phyloP scores from a whole-genome alignment of 768 basidiomycete species.

The Leccinum ochraceum region DNA sequence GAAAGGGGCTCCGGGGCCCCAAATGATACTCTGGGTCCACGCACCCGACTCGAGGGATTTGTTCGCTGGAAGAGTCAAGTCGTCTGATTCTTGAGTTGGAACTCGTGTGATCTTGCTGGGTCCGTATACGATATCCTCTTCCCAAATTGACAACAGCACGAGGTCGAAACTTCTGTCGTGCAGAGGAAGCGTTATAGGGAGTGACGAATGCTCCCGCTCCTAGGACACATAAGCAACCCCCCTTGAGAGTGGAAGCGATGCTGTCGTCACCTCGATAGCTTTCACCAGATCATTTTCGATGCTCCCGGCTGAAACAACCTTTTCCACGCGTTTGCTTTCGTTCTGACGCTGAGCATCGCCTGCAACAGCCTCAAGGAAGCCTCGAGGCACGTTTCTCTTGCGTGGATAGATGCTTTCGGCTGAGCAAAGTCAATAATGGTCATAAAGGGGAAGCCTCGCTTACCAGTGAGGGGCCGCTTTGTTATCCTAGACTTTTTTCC shows the following conservation, averaged over 20 bases:
- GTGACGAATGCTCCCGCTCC: constrained; percentile 64
- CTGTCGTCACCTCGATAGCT: constrained; percentile 63
- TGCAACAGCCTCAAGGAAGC: constrained; percentile 73
- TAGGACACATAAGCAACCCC: constrained; percentile 31
- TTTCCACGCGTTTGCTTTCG: constrained; percentile 75
- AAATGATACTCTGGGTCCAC: constrained; percentile 92
- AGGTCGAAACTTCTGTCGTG: constrained; percentile 84
- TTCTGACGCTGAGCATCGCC: constrained; percentile 77
- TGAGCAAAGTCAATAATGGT: constrained; percentile 33
- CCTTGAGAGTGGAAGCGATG: background rate
- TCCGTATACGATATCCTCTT: constrained; percentile 79
- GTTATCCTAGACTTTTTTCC: constrained; percentile 72
- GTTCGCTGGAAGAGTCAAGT: constrained; percentile 75
- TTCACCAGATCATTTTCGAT: constrained; percentile 74
- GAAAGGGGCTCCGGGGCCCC: constrained; percentile 76
- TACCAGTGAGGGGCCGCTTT: constrained; percentile 68
- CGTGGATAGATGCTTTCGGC: constrained; percentile 79
- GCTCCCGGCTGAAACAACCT: constrained; percentile 74
- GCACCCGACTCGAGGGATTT: constrained; percentile 79
- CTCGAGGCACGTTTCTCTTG: constrained; percentile 64
- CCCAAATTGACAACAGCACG: constrained; percentile 87
- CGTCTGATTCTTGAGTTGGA: constrained; percentile 41
- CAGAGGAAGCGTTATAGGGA: constrained; percentile 65
- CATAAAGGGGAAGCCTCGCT: constrained; percentile 29
- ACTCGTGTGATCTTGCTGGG: constrained; percentile 40